phyloP scores from a whole-genome alignment of 495 filamentous ascomycete genomes.

The Penicillium bialowiezense region DNA sequence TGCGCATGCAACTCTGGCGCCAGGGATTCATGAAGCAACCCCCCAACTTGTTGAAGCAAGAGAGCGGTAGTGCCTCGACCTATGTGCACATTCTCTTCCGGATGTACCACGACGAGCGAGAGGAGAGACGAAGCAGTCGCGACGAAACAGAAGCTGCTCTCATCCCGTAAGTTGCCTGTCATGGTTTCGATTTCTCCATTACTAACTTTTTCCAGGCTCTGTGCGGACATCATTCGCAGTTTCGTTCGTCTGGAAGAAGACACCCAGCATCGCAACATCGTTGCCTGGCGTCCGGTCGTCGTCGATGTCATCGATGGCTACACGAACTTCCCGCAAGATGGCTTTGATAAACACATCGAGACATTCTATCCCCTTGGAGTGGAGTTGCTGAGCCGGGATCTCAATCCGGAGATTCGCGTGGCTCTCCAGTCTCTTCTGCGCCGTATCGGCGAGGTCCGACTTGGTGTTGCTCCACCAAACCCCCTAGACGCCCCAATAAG shows the following conservation, averaged over 20 bases:
- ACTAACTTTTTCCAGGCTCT: constrained; percentile 52
- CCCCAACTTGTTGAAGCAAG: constrained; percentile 97
- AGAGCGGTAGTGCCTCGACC: constrained; percentile 85
- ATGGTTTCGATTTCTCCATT: constrained; percentile 7
- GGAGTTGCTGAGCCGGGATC: constrained; percentile 78
- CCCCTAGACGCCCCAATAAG: constrained; percentile 41
- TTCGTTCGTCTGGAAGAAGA: constrained; percentile 88
- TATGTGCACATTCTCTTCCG: constrained; percentile 92
- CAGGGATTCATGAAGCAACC: constrained; percentile 99
- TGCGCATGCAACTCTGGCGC: constrained; percentile 89
- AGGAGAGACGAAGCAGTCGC: constrained; percentile 75
- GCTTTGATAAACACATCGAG: constrained; percentile 73
- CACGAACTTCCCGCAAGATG: constrained; percentile 77
- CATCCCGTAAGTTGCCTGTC: constrained; percentile 65
- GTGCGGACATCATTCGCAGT: constrained; percentile 83
- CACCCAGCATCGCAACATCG: constrained; percentile 90
- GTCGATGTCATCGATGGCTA: constrained; percentile 98
- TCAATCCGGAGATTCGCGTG: constrained; percentile 71
- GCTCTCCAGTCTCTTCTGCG: constrained; percentile 73
- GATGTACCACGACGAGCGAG: constrained; percentile 90
- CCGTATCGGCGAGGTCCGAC: constrained; percentile 75
- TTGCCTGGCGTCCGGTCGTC: constrained; percentile 94
- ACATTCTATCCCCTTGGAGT: constrained; percentile 84
- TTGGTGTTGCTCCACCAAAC: constrained; percentile 56
- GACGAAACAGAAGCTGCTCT: constrained; percentile 83